Conservation (phyloP, 225 moss, liverwort and hornwort genomes). For the Anthoceros angustus region DNA sequence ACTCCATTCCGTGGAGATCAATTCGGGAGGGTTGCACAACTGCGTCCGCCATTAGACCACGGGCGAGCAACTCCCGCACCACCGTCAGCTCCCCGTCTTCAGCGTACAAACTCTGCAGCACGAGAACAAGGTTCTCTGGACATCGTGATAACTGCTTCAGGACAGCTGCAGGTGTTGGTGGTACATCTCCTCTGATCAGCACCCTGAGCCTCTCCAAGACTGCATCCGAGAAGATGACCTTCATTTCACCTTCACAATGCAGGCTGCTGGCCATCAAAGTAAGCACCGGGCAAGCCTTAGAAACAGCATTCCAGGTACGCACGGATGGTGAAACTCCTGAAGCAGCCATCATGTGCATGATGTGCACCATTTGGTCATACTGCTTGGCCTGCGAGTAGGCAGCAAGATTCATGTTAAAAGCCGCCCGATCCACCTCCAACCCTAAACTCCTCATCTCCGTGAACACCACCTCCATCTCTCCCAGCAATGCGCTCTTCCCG, state of each 20-base stretch:
- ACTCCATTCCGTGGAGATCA: slow-evolving; percentile 2
- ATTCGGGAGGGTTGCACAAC: background rate
- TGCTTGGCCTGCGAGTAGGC: background rate
- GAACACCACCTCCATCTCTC: background rate
- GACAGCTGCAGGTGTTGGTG: background rate
- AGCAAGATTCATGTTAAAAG: background rate
- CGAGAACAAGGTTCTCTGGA: background rate
- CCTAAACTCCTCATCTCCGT: background rate
- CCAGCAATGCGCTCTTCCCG: background rate
- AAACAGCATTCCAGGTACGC: background rate
- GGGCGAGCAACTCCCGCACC: background rate
- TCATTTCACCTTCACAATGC: background rate
- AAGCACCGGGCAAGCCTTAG: background rate
- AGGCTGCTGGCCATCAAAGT: background rate
- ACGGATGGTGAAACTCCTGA: background rate
- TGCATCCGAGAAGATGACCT: background rate
- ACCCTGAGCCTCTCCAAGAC: background rate
- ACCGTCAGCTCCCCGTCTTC: background rate
- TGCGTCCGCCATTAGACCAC: background rate
- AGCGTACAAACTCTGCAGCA: background rate
- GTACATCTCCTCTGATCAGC: background rate
- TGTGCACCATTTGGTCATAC: background rate
- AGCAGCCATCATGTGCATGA: background rate
- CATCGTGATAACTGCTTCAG: background rate
- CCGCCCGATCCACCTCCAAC: background rate